Evolutionary conservation across 257 asterid species (phyloP), one percentile per base, ranked within the genome.

Genomic region (Fraxinus anomala): DNA sequence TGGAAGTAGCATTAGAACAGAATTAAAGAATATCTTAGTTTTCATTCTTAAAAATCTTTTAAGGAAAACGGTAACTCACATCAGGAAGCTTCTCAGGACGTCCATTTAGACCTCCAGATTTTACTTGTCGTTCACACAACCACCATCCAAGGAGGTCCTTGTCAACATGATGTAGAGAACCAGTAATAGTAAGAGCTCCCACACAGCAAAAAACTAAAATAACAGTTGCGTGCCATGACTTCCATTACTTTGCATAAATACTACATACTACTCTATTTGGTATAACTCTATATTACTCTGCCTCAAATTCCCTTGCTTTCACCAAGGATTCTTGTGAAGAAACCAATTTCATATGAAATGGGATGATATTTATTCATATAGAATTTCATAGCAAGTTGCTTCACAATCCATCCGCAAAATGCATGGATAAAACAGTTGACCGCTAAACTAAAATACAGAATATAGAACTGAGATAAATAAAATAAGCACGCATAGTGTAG

Each of bases 11-110:
- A 73, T 42, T 28, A 69, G 61, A 67, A 68, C 26, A 73, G 42
- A 36, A 54, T 31, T 21, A 9, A 47, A 39, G 19, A 61, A 70
- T 56, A 28, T 8, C 9, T 30, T 23, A 24, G 33, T 33, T 34
- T 39, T 12, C 59, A 9, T 34, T 49, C 49, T 30, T 26, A 51
- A 3, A 78, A 39, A 36, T 16, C 6, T 77, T 10, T 69, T 31
- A 37, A 70, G 61, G 70, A 42, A 77, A 75, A 61, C 63, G 76
- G 44, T 68, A 72, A 76, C 98, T 39, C 83, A 93, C 98, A 87
- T 95, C 99, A 77, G 98, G 98, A 82, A 95, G 99, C 92, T 95
- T 95, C 89, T 95, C 99, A 1, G 99, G 99, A 59, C 98, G 98
- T 77, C 99, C 99, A 82, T 93, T 95, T 36, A 95, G 88, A 81